Percentiles rank a stretch among this genome's conserved stretches.
phyloP scores from a whole-genome alignment of 805 yeast genomes.

The Saccharomyces paradoxus region DNA sequence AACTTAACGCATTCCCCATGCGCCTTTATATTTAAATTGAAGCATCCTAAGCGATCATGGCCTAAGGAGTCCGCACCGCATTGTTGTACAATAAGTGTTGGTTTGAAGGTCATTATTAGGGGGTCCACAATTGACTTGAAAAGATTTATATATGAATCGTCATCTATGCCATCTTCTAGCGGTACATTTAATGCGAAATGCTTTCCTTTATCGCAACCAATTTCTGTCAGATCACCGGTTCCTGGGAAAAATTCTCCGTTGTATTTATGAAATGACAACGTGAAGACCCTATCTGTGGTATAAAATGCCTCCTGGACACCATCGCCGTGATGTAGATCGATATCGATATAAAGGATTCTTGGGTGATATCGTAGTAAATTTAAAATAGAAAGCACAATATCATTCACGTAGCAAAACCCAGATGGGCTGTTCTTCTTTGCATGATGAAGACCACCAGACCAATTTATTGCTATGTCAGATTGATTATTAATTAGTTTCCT shows the following conservation, averaged over 20 bases:
- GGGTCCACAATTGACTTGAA: slow-evolving; percentile 81
- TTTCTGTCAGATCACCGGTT: slow-evolving; percentile 78
- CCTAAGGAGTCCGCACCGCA: slow-evolving; percentile 97
- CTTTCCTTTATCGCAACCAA: slow-evolving; percentile 79
- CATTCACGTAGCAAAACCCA: slow-evolving; percentile 87
- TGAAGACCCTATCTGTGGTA: slow-evolving; percentile 85
- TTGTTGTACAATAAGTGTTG: slow-evolving; percentile 92
- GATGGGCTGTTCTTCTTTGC: slow-evolving; percentile 86
- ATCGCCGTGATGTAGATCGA: slow-evolving; percentile 90
- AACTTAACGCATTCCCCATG: slow-evolving; percentile 94
- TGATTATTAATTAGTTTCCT: slow-evolving; percentile 72
- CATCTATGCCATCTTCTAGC: slow-evolving; percentile 88
- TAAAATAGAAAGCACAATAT: slow-evolving; percentile 76
- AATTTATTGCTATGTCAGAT: slow-evolving; percentile 86
- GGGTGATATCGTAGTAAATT: slow-evolving; percentile 76
- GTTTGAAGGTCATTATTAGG: slow-evolving; percentile 76
- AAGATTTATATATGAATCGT: slow-evolving; percentile 42
- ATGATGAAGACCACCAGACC: slow-evolving; percentile 91
- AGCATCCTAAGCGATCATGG: slow-evolving; percentile 93
- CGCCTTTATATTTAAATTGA: slow-evolving; percentile 85
- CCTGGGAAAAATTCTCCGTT: slow-evolving; percentile 89
- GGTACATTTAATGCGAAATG: slow-evolving; percentile 83
- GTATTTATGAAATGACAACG: slow-evolving; percentile 83
- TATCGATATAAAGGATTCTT: slow-evolving; percentile 79
- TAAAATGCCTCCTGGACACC: slow-evolving; percentile 94